Percentiles rank a stretch among this genome's conserved stretches.
Conservation (phyloP, 805 yeast genomes). For the Saturnispora halmiae region DNA sequence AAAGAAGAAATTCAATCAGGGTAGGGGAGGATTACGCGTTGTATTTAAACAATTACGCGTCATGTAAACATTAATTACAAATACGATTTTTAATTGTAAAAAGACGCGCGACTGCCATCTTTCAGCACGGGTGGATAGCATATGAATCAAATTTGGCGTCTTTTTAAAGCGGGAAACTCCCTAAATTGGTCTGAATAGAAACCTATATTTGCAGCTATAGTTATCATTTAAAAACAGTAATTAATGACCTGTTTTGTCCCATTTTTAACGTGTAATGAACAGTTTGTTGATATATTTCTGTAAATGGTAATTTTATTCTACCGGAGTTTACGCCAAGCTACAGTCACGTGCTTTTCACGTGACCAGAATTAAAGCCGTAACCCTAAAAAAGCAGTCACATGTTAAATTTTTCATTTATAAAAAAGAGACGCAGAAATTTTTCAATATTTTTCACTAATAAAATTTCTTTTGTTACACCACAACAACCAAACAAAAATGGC, state of each 20-base stretch:
- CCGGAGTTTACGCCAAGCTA: no score
- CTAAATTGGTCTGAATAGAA: no score
- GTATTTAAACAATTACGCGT: conserved; percentile 9
- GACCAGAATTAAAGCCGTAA: neutral
- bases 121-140: neutral
- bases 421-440: neutral
- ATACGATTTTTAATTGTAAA: neutral
- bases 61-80: neutral
- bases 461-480: conserved; percentile 9
- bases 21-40: conserved; percentile 1
- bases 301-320: no score
- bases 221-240: no score
- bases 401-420: neutral
- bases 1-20: neutral
- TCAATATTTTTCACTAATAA: neutral
- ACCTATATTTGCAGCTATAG: no score
- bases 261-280: no score
- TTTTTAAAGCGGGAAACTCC: no score
- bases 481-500: conserved; percentile 24
- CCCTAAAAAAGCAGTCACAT: conserved; percentile 1
- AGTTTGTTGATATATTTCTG: no score
- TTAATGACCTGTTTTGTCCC: no score
- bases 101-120: conserved; percentile 9
- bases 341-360: conserved; percentile 2
- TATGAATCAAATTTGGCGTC: neutral